Evolutionary conservation across 2,329 filamentous ascomycete genomes (phyloP), one percentile per base, ranked within the genome.

Genomic region (Neofusicoccum kwambonambiense): DNA sequence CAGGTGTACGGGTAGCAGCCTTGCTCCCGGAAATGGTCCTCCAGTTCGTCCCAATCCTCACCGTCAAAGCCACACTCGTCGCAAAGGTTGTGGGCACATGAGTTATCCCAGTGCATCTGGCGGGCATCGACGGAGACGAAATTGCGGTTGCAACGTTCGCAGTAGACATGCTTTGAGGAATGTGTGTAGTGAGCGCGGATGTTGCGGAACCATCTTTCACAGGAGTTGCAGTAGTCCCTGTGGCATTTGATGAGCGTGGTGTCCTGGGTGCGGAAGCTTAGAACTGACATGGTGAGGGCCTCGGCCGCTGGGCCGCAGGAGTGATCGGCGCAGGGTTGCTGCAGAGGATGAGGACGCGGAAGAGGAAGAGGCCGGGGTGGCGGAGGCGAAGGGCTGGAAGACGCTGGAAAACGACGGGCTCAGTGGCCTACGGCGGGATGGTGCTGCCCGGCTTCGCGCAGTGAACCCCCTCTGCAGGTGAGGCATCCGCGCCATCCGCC

Each of bases 51-150:
- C 17, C 15, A 9, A 13, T 62, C 45, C 3, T 31, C 17, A 8
- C 58, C 58, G 13, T 62, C 58, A 42, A 50, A 62, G 45, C 47
- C 45, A 31, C 58, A 62, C 17, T 27, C 37, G 17, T 15, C 15
- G 45, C 58, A 62, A 17, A 50, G n/a, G 45, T 62, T 41, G 35
- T 62, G 58, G 9, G 58, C 58, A 17, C 17, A 31, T 6, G 44
- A 51, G 19, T 62, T 51, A 1, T 50, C 45, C 58, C 44, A 62
- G 19, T 62, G 58, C 47, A n/a, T 7, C 35, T 51, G 44, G 8
- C 44, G 58, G 19, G 44, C 44, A 12, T 2, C 34, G 13, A 8
- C 4, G 4, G 58, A 62, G 34, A 34, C 22, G 35, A 62, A 62
- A 13, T 62, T 1, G 13, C 58, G 58, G 34, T 62, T 17, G 34